These are phyloP conservation scores for Marsdenia floribunda DNA, from an alignment of 257 asterid species.

Conservation along the genomic window DNA sequence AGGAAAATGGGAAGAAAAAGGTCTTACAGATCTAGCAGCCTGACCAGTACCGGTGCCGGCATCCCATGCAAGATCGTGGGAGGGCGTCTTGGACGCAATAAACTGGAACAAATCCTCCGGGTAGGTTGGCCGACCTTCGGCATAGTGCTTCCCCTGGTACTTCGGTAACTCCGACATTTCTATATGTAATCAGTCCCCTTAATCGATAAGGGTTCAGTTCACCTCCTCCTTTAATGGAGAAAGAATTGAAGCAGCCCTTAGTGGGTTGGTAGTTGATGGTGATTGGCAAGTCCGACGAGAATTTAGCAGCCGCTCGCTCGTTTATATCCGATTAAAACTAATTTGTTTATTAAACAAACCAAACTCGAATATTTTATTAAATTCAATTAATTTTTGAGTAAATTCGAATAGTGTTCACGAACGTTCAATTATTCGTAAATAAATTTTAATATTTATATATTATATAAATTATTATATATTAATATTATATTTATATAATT, in stretches of 20 bases:
- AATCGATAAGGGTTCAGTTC: not conserved
- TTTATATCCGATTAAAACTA: too few species aligned
- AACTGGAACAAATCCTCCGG: slow-evolving; percentile 54
- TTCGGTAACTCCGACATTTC: slow-evolving; percentile 48
- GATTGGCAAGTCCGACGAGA: not conserved
- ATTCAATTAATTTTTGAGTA: too few species aligned
- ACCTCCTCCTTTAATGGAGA: not conserved
- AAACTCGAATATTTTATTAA: too few species aligned
- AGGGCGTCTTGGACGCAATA: slow-evolving; percentile 53
- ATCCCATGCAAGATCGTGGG: slow-evolving; percentile 62
- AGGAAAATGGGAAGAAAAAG: not conserved
- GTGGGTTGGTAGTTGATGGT: not conserved
- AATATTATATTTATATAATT: too few species aligned
- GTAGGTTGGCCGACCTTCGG: slow-evolving; percentile 45
- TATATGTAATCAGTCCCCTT: not conserved
- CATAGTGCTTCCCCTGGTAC: slow-evolving; percentile 46
- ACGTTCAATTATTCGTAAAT: too few species aligned
- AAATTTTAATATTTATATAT: too few species aligned
- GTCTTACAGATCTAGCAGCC: slow-evolving; percentile 54
- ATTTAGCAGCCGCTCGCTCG: too few species aligned
- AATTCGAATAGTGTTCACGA: too few species aligned
- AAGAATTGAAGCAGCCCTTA: not conserved
- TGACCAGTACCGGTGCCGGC: slow-evolving; percentile 81
- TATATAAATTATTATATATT: too few species aligned
- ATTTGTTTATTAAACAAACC: too few species aligned